Conservation (phyloP, 768 basidiomycete genomes). For the Ramaria sp. region DNA sequence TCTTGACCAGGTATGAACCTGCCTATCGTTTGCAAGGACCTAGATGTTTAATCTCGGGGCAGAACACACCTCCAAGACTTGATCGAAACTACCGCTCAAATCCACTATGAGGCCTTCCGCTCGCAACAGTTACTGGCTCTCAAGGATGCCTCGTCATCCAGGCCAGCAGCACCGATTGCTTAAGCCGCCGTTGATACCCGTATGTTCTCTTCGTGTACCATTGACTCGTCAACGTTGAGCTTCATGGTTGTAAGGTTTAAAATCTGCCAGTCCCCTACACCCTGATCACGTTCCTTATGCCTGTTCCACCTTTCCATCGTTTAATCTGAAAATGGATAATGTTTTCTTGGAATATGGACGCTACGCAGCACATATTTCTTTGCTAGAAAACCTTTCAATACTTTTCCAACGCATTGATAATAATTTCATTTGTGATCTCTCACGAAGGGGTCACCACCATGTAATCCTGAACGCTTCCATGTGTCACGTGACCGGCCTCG, state of each 20-base stretch:
- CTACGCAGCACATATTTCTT: neutral
- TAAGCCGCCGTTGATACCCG: neutral
- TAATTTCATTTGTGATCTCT: too few species aligned
- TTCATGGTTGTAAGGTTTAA: neutral
- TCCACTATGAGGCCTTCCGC: constrained; percentile 99
- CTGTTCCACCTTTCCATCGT: too few species aligned
- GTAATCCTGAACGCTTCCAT: too few species aligned
- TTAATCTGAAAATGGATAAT: too few species aligned
- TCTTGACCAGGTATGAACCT: constrained; percentile 67
- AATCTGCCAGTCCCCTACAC: neutral
- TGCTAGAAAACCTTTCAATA: neutral
- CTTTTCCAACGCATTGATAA: too few species aligned
- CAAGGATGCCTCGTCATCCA: constrained; percentile 46
- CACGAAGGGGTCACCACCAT: too few species aligned
- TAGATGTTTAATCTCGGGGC: neutral
- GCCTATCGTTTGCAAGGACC: neutral
- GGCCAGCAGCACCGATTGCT: constrained; percentile 2
- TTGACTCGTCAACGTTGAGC: neutral
- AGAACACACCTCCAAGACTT: constrained; percentile 96
- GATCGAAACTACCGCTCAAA: constrained; percentile 98
- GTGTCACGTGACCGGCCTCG: neutral
- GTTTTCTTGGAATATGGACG: neutral
- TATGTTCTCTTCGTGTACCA: neutral
- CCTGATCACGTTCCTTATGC: too few species aligned
- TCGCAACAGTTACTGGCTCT: constrained; percentile 95